Percentiles rank a stretch among this genome's conserved stretches.
These are phyloP conservation scores for Funneliformis mosseae DNA, from an alignment of 192 early-diverging fungal species.

Conservation along the genomic window DNA sequence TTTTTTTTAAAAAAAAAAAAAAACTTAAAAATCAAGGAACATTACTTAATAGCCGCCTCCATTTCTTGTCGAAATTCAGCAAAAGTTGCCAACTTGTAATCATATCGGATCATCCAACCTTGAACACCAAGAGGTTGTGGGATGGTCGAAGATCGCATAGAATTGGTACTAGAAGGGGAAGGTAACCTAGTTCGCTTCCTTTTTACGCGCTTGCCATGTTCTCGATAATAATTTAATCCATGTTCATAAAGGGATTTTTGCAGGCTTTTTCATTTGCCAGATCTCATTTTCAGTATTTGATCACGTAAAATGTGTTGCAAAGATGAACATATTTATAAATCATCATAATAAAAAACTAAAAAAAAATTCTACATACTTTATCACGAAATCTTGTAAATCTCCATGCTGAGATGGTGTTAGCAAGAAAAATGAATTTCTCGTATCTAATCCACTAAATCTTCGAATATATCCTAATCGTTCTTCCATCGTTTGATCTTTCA, in stretches of 20 bases:
- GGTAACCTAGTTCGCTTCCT: slow-evolving; percentile 70
- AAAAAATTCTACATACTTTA: slow-evolving; percentile 61
- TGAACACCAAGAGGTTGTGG: slow-evolving; percentile 48
- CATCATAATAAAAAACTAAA: not conserved
- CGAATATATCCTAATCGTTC: slow-evolving; percentile 71
- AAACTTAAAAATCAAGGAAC: not conserved
- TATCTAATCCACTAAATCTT: slow-evolving; percentile 68
- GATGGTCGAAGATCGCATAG: slow-evolving; percentile 7
- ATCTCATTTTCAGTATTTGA: not conserved
- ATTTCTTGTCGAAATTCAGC: slow-evolving; percentile 68
- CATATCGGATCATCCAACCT: slow-evolving; percentile 83
- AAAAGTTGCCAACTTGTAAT: slow-evolving; percentile 72
- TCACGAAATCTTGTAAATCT: slow-evolving; percentile 65
- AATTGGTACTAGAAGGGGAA: slow-evolving; percentile 39
- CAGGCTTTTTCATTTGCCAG: slow-evolving; percentile 47
- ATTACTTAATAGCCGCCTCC: slow-evolving; percentile 52
- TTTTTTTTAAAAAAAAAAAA: too few species aligned
- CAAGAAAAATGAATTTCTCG: slow-evolving; percentile 68
- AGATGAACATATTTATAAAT: not conserved
- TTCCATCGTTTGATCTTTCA: slow-evolving; percentile 65
- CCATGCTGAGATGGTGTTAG: slow-evolving; percentile 48
- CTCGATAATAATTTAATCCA: slow-evolving; percentile 73
- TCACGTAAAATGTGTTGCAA: not conserved
- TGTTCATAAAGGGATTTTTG: slow-evolving; percentile 69
- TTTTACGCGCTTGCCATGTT: slow-evolving; percentile 71